Evolutionary conservation across 352 stramenopile genomes (phyloP).

Genomic region (Globisporangium middletonii): DNA sequence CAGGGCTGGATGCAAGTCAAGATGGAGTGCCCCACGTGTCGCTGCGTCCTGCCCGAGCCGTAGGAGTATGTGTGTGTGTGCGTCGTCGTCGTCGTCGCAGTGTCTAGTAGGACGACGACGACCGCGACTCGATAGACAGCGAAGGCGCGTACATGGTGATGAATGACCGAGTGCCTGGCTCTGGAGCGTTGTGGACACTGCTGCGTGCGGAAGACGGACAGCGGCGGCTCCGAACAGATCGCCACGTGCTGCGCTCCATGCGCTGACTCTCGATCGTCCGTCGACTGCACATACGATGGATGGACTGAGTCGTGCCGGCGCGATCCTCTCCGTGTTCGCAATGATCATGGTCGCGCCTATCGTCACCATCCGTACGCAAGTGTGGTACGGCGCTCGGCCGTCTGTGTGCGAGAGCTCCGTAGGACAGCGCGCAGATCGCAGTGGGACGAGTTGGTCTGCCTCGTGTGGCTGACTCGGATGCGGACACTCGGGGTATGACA

Average conservation of each 20-base stretch:
- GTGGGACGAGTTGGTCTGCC: background rate
- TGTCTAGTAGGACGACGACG: no score
- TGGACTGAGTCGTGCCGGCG: no score
- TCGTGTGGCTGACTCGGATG: slow-evolving; percentile 1
- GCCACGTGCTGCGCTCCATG: background rate
- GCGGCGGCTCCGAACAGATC: background rate
- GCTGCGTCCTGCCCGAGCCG: slow-evolving; percentile 85
- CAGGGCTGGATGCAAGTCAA: slow-evolving; percentile 97
- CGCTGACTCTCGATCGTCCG: background rate
- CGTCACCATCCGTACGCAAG: no score
- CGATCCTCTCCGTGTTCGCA: no score
- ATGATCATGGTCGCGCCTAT: no score
- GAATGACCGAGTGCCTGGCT: no score
- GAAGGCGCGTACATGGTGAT: no score
- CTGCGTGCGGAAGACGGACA: background rate
- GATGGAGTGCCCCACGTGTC: slow-evolving; percentile 96
- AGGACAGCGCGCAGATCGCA: background rate
- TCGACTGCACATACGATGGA: no score
- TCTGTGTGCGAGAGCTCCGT: no score
- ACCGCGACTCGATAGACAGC: background rate
- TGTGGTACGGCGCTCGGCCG: no score
- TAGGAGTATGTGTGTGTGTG: no score
- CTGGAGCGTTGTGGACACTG: background rate
- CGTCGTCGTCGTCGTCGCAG: no score
- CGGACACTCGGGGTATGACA: slow-evolving; percentile 10